A percentile compares a stretch with the other conserved stretches of the same genome.
Conservation (phyloP, 176 grass and related monocot species). For the Cenchrus fungigraminus region DNA sequence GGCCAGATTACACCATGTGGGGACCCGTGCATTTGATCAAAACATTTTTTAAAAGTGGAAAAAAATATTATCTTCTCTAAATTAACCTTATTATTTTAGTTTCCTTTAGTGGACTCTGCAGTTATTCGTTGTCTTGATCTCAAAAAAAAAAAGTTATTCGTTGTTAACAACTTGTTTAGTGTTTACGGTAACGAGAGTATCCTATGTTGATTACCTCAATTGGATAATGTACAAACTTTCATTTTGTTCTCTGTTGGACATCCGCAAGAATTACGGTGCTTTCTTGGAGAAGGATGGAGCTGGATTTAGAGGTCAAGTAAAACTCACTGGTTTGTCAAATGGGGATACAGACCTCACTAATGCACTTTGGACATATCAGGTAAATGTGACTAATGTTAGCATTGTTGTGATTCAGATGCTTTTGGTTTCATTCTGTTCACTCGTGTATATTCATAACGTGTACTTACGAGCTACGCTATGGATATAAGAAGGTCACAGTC, state of each 20-base stretch:
- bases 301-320: slow-evolving; percentile 91
- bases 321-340: slow-evolving; percentile 81
- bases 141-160: not conserved
- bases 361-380: slow-evolving; percentile 91
- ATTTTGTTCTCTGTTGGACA: slow-evolving; percentile 26
- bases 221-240: not conserved
- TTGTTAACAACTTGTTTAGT: not conserved
- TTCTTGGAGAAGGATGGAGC: slow-evolving; percentile 99
- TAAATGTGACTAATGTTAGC: slow-evolving; percentile 19
- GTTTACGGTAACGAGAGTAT: not conserved
- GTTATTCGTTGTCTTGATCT: no score
- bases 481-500: slow-evolving; percentile 8
- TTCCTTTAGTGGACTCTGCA: not conserved
- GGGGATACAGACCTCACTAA: slow-evolving; percentile 79
- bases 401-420: not conserved
- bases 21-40: not conserved
- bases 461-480: not conserved
- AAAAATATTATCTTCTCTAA: not conserved
- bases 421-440: not conserved
- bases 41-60: not conserved
- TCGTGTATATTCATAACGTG: slow-evolving; percentile 17
- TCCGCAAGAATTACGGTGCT: slow-evolving; percentile 86
- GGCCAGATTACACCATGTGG: not conserved
- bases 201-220: not conserved
- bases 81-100: no score